phyloP scores from a whole-genome alignment of 2,329 filamentous ascomycete species.

The Cladosporium oxysporum region DNA sequence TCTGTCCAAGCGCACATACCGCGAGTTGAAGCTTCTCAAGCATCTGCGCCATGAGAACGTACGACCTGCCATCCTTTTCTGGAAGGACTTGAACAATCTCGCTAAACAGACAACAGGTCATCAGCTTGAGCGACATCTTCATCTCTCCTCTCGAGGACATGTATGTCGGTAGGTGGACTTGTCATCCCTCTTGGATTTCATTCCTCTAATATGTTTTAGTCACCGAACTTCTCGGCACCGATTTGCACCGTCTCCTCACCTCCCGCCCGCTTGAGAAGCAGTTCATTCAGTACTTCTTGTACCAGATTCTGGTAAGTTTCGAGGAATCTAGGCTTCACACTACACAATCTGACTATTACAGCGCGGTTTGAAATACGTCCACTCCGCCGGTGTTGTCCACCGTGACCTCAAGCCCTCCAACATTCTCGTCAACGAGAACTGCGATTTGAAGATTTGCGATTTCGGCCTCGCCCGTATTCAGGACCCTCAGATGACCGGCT shows the following conservation, averaged over 20 bases:
- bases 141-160: conserved; percentile 99
- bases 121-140: conserved; percentile 98
- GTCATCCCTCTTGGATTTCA: conserved; percentile 14
- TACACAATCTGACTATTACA: conserved; percentile 40
- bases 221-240: conserved; percentile 94
- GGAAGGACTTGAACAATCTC: neutral
- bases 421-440: conserved; percentile 99
- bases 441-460: conserved; percentile 98
- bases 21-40: conserved; percentile 95
- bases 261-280: conserved; percentile 97
- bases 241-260: conserved; percentile 91
- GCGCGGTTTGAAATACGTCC: conserved; percentile 98
- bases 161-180: conserved; percentile 53
- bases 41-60: conserved; percentile 97
- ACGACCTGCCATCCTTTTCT: conserved; percentile 22
- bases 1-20: conserved; percentile 94
- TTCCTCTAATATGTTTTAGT: conserved; percentile 73
- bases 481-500: conserved; percentile 99
- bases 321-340: no score
- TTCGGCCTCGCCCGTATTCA: conserved; percentile 97
- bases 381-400: conserved; percentile 96
- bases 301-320: conserved; percentile 86
- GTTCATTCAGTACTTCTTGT: conserved; percentile 99
- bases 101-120: conserved; percentile 60
- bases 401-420: conserved; percentile 98